Evolutionary conservation across 768 basidiomycete genomes (phyloP).

Genomic region (Psilocybe subaeruginosa): DNA sequence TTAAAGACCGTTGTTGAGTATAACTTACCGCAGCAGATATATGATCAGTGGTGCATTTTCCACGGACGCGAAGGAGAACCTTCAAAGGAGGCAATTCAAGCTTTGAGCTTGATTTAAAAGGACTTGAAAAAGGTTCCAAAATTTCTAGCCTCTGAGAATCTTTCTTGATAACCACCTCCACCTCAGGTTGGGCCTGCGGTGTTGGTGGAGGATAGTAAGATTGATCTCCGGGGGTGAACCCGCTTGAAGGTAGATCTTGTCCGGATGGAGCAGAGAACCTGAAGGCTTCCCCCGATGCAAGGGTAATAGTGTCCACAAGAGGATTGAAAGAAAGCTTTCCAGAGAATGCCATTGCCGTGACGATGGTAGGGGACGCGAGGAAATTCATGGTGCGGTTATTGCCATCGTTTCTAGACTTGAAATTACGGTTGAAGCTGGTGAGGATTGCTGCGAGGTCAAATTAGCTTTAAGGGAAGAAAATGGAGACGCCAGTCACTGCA

Average conservation of each 20-base stretch:
- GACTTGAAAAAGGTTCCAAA: conserved; percentile 82
- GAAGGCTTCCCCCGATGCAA: conserved; percentile 78
- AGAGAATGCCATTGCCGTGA: conserved; percentile 97
- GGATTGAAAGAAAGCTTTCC: conserved; percentile 96
- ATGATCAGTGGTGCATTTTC: conserved; percentile 99
- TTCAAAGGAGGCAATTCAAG: conserved; percentile 82
- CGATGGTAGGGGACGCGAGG: conserved; percentile 94
- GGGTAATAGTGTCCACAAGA: conserved; percentile 67
- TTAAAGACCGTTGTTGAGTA: not conserved
- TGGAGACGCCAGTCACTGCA: conserved; percentile 16
- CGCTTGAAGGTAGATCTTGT: conserved; percentile 78
- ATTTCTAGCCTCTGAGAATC: conserved; percentile 86
- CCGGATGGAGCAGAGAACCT: conserved; percentile 85
- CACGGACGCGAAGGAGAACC: conserved; percentile 88
- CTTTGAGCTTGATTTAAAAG: conserved; percentile 60
- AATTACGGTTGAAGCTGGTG: conserved; percentile 93
- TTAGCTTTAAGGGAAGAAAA: not conserved
- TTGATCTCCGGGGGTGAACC: conserved; percentile 78
- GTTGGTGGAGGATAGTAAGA: conserved; percentile 77
- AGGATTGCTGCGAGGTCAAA: conserved; percentile 71
- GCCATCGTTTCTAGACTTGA: conserved; percentile 95
- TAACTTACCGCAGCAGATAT: conserved; percentile 88
- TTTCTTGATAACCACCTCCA: conserved; percentile 75
- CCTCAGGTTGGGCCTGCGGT: conserved; percentile 77
- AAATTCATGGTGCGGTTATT: conserved; percentile 97